Evolutionary conservation across 768 basidiomycete species (phyloP).

Genomic region (Scleroderma bovista): DNA sequence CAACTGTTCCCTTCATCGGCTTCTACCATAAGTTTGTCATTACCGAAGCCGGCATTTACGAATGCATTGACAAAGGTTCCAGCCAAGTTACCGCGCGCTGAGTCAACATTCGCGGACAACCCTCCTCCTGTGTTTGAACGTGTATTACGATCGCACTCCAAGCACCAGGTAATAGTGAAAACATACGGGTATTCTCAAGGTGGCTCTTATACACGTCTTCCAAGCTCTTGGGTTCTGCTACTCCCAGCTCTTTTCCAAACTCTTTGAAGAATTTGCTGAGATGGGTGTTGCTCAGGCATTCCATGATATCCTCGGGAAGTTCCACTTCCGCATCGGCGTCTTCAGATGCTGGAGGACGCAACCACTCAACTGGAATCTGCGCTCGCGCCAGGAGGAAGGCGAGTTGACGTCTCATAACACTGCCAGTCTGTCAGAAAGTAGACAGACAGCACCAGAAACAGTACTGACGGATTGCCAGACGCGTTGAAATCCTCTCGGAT

Average conservation of each 20-base stretch:
- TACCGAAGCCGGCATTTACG: constrained; percentile 97
- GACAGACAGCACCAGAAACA: background rate
- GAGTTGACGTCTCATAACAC: constrained; percentile 90
- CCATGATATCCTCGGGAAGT: constrained; percentile 74
- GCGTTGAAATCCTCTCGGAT: constrained; percentile 85
- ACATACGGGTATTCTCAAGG: constrained; percentile 79
- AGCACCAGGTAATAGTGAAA: background rate
- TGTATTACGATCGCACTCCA: background rate
- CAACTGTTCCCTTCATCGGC: constrained; percentile 95
- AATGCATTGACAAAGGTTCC: constrained; percentile 99
- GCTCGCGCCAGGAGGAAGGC: constrained; percentile 92
- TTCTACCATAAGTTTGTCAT: constrained; percentile 97
- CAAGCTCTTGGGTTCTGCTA: constrained; percentile 81
- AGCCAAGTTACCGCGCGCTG: constrained; percentile 89
- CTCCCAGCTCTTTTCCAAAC: constrained; percentile 92
- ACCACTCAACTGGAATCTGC: constrained; percentile 86
- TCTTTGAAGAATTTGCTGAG: constrained; percentile 81
- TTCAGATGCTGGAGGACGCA: constrained; percentile 50
- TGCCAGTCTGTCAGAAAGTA: constrained; percentile 21
- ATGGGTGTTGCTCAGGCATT: constrained; percentile 81
- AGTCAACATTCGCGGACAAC: constrained; percentile 76
- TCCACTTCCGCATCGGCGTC: constrained; percentile 58
- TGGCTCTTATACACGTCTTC: constrained; percentile 99
- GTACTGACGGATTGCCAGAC: constrained; percentile 77
- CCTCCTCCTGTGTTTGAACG: constrained; percentile 44